Base-by-base conservation (phyloP, 2,329 filamentous ascomycete genomes). In the Diplodia sapinea region DNA sequence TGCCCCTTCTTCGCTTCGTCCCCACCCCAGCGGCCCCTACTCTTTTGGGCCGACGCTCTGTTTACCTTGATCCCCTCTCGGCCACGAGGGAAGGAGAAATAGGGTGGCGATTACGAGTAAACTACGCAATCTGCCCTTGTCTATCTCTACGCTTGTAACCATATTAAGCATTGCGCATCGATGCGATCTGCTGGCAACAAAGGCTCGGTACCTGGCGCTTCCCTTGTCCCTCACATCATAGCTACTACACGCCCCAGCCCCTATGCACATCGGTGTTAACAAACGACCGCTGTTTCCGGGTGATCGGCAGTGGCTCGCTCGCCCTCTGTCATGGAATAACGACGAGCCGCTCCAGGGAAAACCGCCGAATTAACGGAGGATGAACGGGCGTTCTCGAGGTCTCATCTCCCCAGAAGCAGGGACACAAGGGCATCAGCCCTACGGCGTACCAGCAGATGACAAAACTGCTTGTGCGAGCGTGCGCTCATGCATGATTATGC, bases 241-340 rank as follows among this genome's bases (percentile, higher is more conserved):
- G 9, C 36, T 33, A 33, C 31, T 33, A 33, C 40, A 43, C 40
- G 40, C 17, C 40, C 40, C 43, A 47, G 4, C 17, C 31, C 43
- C 59, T 49, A 31, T 38, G 20, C 38, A 63, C 47, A 11, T 47
- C 59, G 59, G 43, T 15, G 9, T 38, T 50, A 38, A 63, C 43
- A 47, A 63, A 47, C 59, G n/a, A 51, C 47, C 59, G 47, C 52
- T 63, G 59, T 63, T 6, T 63, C 59, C 59, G 59, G 47, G 20
- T 63, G 59, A 63, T 63, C 59, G 31, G 59, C 59, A 31, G 40
- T 49, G 26, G 57, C 23, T 31, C 3, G n/a, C 43, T 47, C 7
- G 1, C 17, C n/a, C 55, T 63, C 29, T 20, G 50, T 38, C 36
- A 36, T 20, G 47, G 43, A 43, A 63, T 15, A 26, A 62, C 17